phyloP scores from a whole-genome alignment of 2,329 filamentous ascomycete species.

The Cercospora brassicicola region DNA sequence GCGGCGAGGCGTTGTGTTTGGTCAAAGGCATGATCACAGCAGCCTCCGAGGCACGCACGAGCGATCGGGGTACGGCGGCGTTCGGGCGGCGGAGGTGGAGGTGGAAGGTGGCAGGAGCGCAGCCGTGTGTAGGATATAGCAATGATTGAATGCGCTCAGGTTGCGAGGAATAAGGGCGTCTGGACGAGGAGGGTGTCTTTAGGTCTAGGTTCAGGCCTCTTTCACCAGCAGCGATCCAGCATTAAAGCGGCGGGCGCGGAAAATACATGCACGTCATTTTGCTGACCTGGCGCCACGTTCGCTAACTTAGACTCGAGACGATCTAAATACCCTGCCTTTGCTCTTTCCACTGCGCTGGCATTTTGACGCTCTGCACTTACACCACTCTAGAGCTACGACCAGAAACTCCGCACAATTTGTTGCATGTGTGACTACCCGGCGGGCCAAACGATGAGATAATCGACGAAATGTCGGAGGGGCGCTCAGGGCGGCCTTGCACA shows the following conservation, averaged over 20 bases:
- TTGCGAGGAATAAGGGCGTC: neutral
- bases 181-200: neutral
- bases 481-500: neutral
- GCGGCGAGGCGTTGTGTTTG: constrained; percentile 16
- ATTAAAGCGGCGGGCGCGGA: neutral
- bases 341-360: neutral
- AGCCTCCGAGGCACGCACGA: neutral
- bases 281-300: neutral
- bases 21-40: constrained; percentile 13
- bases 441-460: neutral
- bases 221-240: neutral
- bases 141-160: neutral
- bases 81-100: neutral
- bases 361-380: neutral
- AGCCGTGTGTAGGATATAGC: neutral
- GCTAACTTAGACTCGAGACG: neutral
- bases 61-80: neutral
- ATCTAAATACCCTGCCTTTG: neutral
- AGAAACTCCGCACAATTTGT: neutral
- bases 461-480: neutral
- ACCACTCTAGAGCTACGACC: neutral
- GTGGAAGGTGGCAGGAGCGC: neutral
- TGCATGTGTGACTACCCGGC: neutral
- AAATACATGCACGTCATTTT: neutral
- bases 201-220: neutral